Conservation (phyloP, 2,329 filamentous ascomycete genomes). For the Xylariomycetidae sp. region DNA sequence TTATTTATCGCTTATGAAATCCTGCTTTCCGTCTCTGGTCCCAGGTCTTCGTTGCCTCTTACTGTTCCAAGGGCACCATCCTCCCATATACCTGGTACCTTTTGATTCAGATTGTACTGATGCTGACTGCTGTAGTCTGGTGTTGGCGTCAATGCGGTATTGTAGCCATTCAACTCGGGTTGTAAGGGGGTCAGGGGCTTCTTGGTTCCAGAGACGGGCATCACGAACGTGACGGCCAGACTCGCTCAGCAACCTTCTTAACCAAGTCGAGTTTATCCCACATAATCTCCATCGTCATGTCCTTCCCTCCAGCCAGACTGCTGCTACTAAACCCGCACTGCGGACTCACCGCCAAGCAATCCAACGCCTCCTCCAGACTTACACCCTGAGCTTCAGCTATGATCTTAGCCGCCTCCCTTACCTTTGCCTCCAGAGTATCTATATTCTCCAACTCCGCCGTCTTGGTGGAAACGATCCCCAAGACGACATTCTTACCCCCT, state of each 20-base stretch:
- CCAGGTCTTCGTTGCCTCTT: too few relatives aligned
- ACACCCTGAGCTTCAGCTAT: constrained; percentile 53
- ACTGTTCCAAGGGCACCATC: too few relatives aligned
- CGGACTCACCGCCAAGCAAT: constrained; percentile 51
- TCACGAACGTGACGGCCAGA: constrained; percentile 22
- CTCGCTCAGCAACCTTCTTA: constrained; percentile 15
- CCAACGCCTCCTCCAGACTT: constrained; percentile 47
- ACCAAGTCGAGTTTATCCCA: constrained; percentile 24
- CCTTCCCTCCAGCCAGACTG: constrained; percentile 22
- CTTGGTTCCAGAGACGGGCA: too few relatives aligned
- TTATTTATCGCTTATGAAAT: too few relatives aligned
- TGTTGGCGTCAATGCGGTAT: too few relatives aligned
- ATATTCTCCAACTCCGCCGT: constrained; percentile 41
- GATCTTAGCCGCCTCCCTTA: constrained; percentile 46
- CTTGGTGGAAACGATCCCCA: constrained; percentile 47
- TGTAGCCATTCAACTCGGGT: too few relatives aligned
- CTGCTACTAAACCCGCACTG: constrained; percentile 43
- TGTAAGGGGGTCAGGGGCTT: too few relatives aligned
- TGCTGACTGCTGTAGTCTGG: too few relatives aligned
- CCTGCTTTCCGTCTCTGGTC: too few relatives aligned
- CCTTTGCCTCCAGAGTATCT: constrained; percentile 36
- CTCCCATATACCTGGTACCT: too few relatives aligned
- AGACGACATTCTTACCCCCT: constrained; percentile 44
- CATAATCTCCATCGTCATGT: constrained; percentile 23
- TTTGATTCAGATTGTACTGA: too few relatives aligned